These are phyloP conservation scores for Pistacia integerrima DNA, from an alignment of 345 rosid species.

Conservation along the genomic window DNA sequence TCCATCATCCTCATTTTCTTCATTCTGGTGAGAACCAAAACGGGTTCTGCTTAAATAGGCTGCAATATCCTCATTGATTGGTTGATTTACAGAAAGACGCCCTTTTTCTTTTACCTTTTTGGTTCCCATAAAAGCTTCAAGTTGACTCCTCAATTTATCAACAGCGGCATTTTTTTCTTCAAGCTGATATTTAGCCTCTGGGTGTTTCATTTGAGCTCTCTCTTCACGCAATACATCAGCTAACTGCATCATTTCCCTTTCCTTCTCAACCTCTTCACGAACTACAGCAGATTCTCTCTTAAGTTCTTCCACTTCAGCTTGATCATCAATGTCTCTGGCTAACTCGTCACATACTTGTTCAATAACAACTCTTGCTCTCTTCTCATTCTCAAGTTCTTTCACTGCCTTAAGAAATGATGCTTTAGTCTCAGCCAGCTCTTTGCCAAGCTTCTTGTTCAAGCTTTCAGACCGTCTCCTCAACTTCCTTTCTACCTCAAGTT, in stretches of 20 bases:
- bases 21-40: conserved; percentile 43
- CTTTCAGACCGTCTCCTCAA: conserved; percentile 80
- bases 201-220: conserved; percentile 74
- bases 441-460: conserved; percentile 93
- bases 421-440: conserved; percentile 79
- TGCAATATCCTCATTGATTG: conserved; percentile 49
- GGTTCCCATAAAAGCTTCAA: conserved; percentile 72
- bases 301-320: conserved; percentile 64
- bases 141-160: conserved; percentile 81
- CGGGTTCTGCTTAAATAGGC: conserved; percentile 54
- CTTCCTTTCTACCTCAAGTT: conserved; percentile 87
- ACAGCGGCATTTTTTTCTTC: conserved; percentile 86
- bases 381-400: conserved; percentile 85
- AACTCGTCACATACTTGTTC: conserved; percentile 88
- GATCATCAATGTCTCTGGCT: conserved; percentile 65
- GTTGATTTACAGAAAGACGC: conserved; percentile 40
- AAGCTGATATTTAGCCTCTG: conserved; percentile 75
- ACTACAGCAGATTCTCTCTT: conserved; percentile 65
- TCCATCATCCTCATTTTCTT: conserved; percentile 51
- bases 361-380: conserved; percentile 71
- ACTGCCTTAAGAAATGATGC: conserved; percentile 62
- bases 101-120: conserved; percentile 65
- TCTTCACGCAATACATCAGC: conserved; percentile 72
- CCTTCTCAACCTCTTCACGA: conserved; percentile 76
- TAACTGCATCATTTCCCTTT: conserved; percentile 78